Conservation (phyloP, 1,139 yeast genomes). For the Zygosaccharomyces pseudobailii region DNA sequence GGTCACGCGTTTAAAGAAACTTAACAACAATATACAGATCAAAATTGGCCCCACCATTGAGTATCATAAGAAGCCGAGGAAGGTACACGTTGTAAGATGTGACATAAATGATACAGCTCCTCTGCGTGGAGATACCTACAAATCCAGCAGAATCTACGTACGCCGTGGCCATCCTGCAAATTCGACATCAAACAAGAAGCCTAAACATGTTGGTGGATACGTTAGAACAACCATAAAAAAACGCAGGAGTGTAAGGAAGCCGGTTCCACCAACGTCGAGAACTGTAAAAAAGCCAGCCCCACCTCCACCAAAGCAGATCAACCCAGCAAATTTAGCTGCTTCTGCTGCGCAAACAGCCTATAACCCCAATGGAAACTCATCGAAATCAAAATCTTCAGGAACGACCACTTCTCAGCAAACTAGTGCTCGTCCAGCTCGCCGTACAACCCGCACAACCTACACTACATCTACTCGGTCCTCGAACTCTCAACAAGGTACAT, state of each 20-base stretch:
- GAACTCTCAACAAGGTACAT: background rate
- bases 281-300: constrained; percentile 35
- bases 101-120: constrained; percentile 59
- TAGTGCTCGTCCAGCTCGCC: constrained; percentile 11
- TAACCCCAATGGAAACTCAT: constrained; percentile 23
- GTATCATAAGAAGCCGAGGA: constrained; percentile 90
- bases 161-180: constrained; percentile 73
- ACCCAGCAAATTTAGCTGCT: constrained; percentile 31
- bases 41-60: constrained; percentile 68
- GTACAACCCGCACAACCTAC: constrained; percentile 10
- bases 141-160: constrained; percentile 83
- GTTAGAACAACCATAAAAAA: constrained; percentile 13
- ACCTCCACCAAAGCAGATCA: constrained; percentile 30
- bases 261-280: constrained; percentile 31
- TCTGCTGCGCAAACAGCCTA: constrained; percentile 38
- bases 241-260: constrained; percentile 10
- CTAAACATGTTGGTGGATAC: constrained; percentile 39
- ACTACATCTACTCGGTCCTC: background rate
- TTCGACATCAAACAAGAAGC: constrained; percentile 67
- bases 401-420: constrained; percentile 6
- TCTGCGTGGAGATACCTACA: constrained; percentile 64
- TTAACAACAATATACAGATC: constrained; percentile 56
- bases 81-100: constrained; percentile 68
- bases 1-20: constrained; percentile 64
- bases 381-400: background rate